Evolutionary conservation across 2,329 filamentous ascomycete species (phyloP).

Genomic region (Elsinoe arachidis): DNA sequence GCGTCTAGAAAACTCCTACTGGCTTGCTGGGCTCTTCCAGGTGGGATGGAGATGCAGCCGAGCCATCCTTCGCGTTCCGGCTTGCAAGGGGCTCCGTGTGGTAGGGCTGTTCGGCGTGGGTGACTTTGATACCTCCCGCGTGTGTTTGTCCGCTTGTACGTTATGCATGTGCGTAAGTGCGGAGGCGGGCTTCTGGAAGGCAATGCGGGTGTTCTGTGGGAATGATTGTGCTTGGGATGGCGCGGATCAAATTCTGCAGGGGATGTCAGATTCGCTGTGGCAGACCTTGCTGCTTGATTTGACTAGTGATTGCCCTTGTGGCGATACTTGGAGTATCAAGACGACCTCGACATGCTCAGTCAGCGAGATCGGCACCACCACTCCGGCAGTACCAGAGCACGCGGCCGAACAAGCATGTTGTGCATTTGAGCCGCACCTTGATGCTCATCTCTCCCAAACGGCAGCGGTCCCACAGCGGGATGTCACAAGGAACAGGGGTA

Average conservation of each 20-base stretch:
- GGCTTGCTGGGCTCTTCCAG: too few species aligned
- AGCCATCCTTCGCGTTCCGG: neutral
- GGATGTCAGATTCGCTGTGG: too few species aligned
- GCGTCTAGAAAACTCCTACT: neutral
- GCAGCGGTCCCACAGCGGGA: neutral
- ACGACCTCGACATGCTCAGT: too few species aligned
- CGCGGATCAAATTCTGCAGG: too few species aligned
- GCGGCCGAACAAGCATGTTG: neutral
- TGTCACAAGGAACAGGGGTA: neutral
- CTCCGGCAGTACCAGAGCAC: neutral
- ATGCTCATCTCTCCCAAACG: neutral
- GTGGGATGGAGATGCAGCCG: neutral
- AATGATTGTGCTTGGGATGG: too few species aligned
- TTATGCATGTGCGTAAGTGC: slow-evolving; percentile 2
- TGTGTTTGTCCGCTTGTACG: slow-evolving; percentile 4
- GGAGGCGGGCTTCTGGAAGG: too few species aligned
- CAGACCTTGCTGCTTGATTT: too few species aligned
- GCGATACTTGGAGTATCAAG: too few species aligned
- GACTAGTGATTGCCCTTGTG: too few species aligned
- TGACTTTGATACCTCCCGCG: slow-evolving; percentile 1
- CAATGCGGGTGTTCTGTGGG: too few species aligned
- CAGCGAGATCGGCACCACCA: too few species aligned
- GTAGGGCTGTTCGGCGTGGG: slow-evolving; percentile 6
- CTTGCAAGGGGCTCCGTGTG: neutral
- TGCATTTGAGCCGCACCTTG: neutral